Conservation (phyloP, 2,329 filamentous ascomycete species). For the Pseudopithomyces maydicus region DNA sequence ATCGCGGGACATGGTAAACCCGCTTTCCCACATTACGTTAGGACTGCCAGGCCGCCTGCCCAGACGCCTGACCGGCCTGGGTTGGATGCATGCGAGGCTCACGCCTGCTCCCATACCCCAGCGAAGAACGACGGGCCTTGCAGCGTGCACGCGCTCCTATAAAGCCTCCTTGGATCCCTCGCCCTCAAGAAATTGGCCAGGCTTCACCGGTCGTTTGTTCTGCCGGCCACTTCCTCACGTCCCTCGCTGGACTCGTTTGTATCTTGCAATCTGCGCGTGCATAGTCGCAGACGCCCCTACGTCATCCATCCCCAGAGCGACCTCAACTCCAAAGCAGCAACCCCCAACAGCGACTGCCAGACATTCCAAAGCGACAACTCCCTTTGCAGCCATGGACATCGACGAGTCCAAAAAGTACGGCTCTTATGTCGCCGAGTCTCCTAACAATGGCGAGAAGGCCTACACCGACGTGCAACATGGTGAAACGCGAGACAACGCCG, state of each 20-base stretch:
- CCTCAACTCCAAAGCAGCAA: background rate
- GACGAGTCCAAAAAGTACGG: slow-evolving; percentile 38
- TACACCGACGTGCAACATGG: slow-evolving; percentile 37
- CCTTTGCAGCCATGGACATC: slow-evolving; percentile 32
- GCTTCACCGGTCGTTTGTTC: background rate
- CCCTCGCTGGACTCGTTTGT: slow-evolving; percentile 1
- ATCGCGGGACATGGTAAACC: background rate
- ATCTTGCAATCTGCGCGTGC: background rate
- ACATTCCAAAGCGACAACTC: slow-evolving; percentile 16
- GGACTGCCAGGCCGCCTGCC: background rate
- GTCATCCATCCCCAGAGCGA: slow-evolving; percentile 17
- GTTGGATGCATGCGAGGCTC: background rate
- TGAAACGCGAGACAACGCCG: slow-evolving; percentile 38
- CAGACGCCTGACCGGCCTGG: background rate
- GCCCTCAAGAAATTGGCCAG: background rate
- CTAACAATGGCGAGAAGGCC: slow-evolving; percentile 11
- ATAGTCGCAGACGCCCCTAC: background rate
- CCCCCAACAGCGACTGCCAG: background rate
- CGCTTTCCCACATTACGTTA: background rate
- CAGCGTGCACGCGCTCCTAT: background rate
- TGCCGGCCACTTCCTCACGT: background rate
- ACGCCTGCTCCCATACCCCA: background rate
- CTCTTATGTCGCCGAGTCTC: slow-evolving; percentile 32
- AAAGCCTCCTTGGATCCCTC: background rate
- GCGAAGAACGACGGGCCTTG: too few relatives aligned